phyloP scores from a whole-genome alignment of 2,329 filamentous ascomycete genomes.

The Cladorrhinum sp. region DNA sequence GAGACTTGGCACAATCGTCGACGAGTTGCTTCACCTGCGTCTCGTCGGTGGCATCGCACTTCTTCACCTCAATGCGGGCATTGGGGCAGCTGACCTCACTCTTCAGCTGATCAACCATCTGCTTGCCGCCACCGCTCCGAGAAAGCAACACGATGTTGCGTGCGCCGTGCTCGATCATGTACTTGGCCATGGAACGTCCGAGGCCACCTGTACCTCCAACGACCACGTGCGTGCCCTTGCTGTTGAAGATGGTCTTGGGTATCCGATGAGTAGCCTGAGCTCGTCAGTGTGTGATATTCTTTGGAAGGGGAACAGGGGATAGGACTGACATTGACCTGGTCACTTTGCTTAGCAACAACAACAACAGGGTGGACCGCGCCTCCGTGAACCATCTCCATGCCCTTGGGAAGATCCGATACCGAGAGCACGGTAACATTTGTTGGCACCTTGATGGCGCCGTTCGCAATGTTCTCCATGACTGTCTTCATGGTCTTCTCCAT shows the following conservation, averaged over 20 bases:
- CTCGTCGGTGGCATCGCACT: conserved; percentile 30
- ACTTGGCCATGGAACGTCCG: conserved; percentile 28
- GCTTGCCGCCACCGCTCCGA: conserved; percentile 22
- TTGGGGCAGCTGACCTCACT: conserved; percentile 21
- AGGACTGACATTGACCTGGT: conserved; percentile 23
- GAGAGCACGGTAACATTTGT: conserved; percentile 11
- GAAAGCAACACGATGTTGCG: conserved; percentile 26
- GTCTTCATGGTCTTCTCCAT: conserved; percentile 18
- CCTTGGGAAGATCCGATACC: conserved; percentile 17
- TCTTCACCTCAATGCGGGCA: conserved; percentile 27
- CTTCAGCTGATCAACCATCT: conserved; percentile 22
- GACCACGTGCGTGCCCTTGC: conserved; percentile 26
- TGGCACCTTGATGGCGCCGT: conserved; percentile 8
- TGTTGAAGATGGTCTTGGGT: conserved; percentile 16
- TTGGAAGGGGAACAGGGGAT: background rate
- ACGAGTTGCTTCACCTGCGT: conserved; percentile 24
- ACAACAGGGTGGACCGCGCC: conserved; percentile 22
- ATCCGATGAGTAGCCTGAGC: conserved; percentile 21
- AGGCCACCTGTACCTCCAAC: conserved; percentile 28
- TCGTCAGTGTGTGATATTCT: background rate
- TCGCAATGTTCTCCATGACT: conserved; percentile 18
- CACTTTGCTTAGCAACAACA: conserved; percentile 7
- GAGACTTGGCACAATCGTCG: conserved; percentile 21
- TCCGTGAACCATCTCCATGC: conserved; percentile 17
- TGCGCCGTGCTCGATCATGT: conserved; percentile 28